Base-by-base conservation (phyloP, 164 flowering plant species). In the Litsea cubeba region DNA sequence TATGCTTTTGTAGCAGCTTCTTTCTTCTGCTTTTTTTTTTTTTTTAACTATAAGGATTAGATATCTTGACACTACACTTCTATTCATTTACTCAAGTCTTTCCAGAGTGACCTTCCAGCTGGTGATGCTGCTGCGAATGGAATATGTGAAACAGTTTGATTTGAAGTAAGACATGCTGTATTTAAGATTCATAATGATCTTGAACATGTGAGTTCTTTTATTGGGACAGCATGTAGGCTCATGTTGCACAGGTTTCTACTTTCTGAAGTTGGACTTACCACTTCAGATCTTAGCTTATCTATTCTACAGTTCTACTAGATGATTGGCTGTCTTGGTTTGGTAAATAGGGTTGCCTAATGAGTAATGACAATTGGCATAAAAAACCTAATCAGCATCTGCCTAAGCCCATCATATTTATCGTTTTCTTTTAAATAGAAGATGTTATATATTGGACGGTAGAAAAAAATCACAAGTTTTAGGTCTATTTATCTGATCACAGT, bases 151-250 rank as follows among this genome's bases (percentile, higher is more conserved):
- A 87, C 90, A 74, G 89, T 87, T 69, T 77, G 86, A 50, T 78
- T 86, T 72, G 90, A 89, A 86, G 89, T 91, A 69, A 85, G 89
- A 62, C 88, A 87, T 75, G 90, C 91, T 65, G 82, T 89, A 67
- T 80, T 86, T 72, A 91, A 90, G 69, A 84, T 89, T 71, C 88
- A 83, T 74, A 75, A 71, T 79, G 88, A 89, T 79, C 84, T 89
- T 8, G 83, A 81, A 79, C 80, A 62, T 68, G 91, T 87, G 78
- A 81, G 88, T 70, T 68, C 62, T 58, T 70, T 15, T 72, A 74
- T n/a, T 64, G 15, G 7, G 24, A 28, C 70, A 12, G 10, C 51
- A 49, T 49, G 51, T 24, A 49, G 35, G 3, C 4, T 40, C 46
- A 40, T 40, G 46, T 40, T 7, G 46, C 46, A 40, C 46, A 8